Base-by-base conservation (phyloP, 345 rosid genomes). In the Syzygium aqueum region DNA sequence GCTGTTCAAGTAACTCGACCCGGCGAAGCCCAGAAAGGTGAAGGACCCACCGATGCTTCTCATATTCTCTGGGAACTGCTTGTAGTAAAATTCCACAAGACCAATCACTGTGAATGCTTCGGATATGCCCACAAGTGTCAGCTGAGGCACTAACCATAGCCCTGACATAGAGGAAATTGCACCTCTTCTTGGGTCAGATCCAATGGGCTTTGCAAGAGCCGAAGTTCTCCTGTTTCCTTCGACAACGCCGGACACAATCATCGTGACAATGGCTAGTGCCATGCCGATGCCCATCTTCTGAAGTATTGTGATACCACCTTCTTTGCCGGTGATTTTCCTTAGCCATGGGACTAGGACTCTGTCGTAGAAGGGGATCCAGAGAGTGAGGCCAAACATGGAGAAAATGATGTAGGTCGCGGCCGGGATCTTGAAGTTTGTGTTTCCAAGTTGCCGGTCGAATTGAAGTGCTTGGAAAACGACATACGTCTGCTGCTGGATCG, bases 41-140 rank as follows among this genome's bases (percentile, higher is more conserved):
- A 91, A 90, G 28, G 95, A 88, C 15, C 88, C 92, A 0, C 88
- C 94, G 11, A 92, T 84, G 84, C 95, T 93, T 85, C 94, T 91
- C 94, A 92, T 92, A 84, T 92, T 91, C 77, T 92, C 95, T 3
- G 95, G 95, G 85, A 92, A 93, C 85, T 93, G 91, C 90, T 93
- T 92, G 89, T 93, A 91, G 89, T 87, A 93, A n/a, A 93, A 90
- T 84, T 92, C 95, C 21, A 91, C 16, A 11, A 88, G 84, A 53
- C 51, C 93, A 56, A 92, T 85, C 5, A 89, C 7, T 3, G 88
- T 88, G 86, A 92, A 90, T 30, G 94, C 94, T 87, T 94, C 95
- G 0, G 92, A 87, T 30, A 93, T 84, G 73, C 96, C 96, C 37
- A 91, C 92, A 21, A 94, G 86, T 4, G 43, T 37, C 11, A 93